Evolutionary conservation across 371 early-diverging fungal species (phyloP), one percentile per base, ranked within the genome.

Genomic region (Conidiobolus coronatus): DNA sequence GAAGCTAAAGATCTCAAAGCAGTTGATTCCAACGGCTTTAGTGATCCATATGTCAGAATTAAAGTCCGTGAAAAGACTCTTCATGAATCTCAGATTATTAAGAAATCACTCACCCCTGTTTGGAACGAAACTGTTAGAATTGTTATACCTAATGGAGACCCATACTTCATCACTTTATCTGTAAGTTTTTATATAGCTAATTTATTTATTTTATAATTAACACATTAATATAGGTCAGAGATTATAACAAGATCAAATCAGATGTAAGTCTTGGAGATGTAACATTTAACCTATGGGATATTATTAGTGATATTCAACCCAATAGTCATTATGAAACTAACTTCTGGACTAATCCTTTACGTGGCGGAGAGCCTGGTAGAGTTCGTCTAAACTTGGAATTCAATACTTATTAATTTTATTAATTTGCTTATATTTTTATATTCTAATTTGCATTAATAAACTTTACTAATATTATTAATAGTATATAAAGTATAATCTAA

Each of bases 171-270:
- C 77, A 24, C 58, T 56, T n/a, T 64, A 76, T 17, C 48, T n/a
- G 37, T 47, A 14, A 29, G 29, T 29, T 5, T 29, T 29, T 29
- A 5, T 29, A 29, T n/a, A n/a, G n/a, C n/a, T n/a, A 29, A 29
- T 29, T 9, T 29, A 3, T 5, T 29, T 29, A 9, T 29, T 29
- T 5, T 29, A 29, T 9, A 29, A 29, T 29, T 5, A 29, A 5
- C 29, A 5, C 3, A 29, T 29, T 29, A 3, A 5, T 29, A 5
- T 56, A 59, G 19, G 61, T 80, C 0, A 73, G 66, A 53, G 79
- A 80, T 48, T 69, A 75, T 43, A 74, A 78, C 52, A 68, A 67
- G 11, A 67, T 83, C 36, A 64, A 72, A 41, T 63, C 68, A 24
- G 70, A 78, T 47, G 68, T 64, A 45, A 64, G 62, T 29, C 38